Conservation (phyloP, 2,329 filamentous ascomycete genomes). For the Trichoderma cornu-damae region DNA sequence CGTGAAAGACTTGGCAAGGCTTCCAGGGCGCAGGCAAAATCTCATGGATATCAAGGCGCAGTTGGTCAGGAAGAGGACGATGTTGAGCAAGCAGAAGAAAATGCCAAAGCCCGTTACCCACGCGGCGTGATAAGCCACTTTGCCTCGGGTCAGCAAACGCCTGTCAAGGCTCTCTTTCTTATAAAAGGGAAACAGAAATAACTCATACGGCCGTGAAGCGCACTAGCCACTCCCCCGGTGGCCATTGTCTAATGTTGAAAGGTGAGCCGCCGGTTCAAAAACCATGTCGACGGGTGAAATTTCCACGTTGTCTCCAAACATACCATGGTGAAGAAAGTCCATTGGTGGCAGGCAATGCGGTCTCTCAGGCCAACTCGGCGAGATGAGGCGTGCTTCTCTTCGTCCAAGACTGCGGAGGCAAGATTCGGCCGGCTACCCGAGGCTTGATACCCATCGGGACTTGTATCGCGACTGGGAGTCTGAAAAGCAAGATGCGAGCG, state of each 20-base stretch:
- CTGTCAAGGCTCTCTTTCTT: neutral
- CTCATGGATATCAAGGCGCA: slow-evolving; percentile 60
- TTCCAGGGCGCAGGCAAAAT: slow-evolving; percentile 65
- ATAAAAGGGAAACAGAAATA: neutral
- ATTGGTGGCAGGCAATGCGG: slow-evolving; percentile 51
- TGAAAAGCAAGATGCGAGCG: neutral
- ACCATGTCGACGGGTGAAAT: neutral
- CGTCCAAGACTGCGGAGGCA: neutral
- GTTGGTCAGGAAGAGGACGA: slow-evolving; percentile 58
- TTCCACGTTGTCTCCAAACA: neutral
- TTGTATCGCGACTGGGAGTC: neutral
- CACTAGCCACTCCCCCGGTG: slow-evolving; percentile 52
- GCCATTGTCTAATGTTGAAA: slow-evolving; percentile 37
- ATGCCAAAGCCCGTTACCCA: slow-evolving; percentile 57
- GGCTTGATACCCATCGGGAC: neutral
- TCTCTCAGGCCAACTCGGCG: slow-evolving; percentile 44
- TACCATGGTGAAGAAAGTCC: slow-evolving; percentile 70
- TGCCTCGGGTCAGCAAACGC: neutral
- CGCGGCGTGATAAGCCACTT: slow-evolving; percentile 30
- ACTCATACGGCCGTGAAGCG: slow-evolving; percentile 35
- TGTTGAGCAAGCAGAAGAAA: slow-evolving; percentile 58
- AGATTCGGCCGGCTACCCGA: slow-evolving; percentile 4
- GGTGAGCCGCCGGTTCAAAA: neutral
- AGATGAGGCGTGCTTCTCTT: slow-evolving; percentile 4
- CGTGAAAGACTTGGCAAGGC: slow-evolving; percentile 64